These are phyloP conservation scores for Microbotryum saponariae DNA, from an alignment of 1,284 basidiomycete genomes.

Conservation along the genomic window DNA sequence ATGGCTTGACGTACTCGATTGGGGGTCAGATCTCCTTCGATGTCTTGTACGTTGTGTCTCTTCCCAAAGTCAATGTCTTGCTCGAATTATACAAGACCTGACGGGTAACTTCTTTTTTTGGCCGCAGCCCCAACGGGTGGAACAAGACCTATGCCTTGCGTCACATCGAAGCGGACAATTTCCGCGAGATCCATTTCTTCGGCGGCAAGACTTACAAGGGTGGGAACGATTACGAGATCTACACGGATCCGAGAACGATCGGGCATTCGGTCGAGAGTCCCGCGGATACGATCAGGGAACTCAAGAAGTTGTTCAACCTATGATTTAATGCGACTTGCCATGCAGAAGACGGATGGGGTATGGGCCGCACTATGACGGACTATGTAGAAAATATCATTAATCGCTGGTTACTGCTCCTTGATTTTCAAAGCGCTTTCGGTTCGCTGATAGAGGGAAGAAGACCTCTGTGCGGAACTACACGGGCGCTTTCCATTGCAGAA, in stretches of 20 bases:
- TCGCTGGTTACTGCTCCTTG: too few relatives aligned
- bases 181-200: constrained; percentile 95
- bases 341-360: too few relatives aligned
- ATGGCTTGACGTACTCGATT: constrained; percentile 83
- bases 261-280: constrained; percentile 77
- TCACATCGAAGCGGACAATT: constrained; percentile 73
- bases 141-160: constrained; percentile 90
- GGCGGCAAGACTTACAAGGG: constrained; percentile 83
- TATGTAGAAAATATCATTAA: too few relatives aligned
- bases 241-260: constrained; percentile 66
- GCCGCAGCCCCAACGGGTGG: constrained; percentile 55
- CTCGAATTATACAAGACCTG: neutral
- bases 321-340: neutral
- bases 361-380: too few relatives aligned
- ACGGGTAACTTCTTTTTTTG: neutral
- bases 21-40: constrained; percentile 98
- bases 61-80: constrained; percentile 37
- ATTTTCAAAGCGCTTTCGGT: too few relatives aligned
- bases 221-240: constrained; percentile 97
- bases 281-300: constrained; percentile 62
- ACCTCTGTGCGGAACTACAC: too few relatives aligned
- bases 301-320: constrained; percentile 63
- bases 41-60: constrained; percentile 50
- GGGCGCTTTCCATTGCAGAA: too few relatives aligned
- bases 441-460: too few relatives aligned